Conservation (phyloP, 2,329 filamentous ascomycete species). For the Neocucurbitaria cava region DNA sequence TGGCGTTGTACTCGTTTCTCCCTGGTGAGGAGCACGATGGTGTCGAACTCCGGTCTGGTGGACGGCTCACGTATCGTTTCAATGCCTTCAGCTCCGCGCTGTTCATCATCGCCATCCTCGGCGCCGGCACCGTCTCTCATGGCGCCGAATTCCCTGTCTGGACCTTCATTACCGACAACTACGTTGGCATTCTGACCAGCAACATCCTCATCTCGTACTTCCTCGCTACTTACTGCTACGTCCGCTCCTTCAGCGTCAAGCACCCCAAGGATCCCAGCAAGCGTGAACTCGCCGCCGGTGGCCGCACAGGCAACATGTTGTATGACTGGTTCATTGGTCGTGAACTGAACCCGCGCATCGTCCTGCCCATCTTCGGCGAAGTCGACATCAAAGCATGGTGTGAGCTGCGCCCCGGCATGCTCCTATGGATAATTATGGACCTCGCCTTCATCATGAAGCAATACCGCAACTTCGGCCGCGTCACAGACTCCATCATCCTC, state of each 20-base stretch:
- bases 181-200: constrained; percentile 81
- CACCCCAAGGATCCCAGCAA: constrained; percentile 70
- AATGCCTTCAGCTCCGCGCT: constrained; percentile 75
- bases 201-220: constrained; percentile 79
- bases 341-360: constrained; percentile 88
- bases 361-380: constrained; percentile 79
- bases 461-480: constrained; percentile 80
- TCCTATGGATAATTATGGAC: constrained; percentile 88
- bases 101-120: constrained; percentile 72
- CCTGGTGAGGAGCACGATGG: constrained; percentile 77
- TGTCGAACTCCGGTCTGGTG: constrained; percentile 72
- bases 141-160: constrained; percentile 86
- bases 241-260: constrained; percentile 81
- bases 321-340: constrained; percentile 98
- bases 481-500: constrained; percentile 86
- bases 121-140: constrained; percentile 75
- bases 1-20: constrained; percentile 76
- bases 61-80: constrained; percentile 81
- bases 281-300: constrained; percentile 82
- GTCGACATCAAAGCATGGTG: constrained; percentile 90
- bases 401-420: constrained; percentile 89
- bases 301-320: constrained; percentile 80
- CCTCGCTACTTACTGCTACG: constrained; percentile 80
- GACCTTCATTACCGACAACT: constrained; percentile 93
- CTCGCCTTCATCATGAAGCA: constrained; percentile 85